Base-by-base conservation (phyloP, 345 rosid genomes). In the Murraya paniculata region DNA sequence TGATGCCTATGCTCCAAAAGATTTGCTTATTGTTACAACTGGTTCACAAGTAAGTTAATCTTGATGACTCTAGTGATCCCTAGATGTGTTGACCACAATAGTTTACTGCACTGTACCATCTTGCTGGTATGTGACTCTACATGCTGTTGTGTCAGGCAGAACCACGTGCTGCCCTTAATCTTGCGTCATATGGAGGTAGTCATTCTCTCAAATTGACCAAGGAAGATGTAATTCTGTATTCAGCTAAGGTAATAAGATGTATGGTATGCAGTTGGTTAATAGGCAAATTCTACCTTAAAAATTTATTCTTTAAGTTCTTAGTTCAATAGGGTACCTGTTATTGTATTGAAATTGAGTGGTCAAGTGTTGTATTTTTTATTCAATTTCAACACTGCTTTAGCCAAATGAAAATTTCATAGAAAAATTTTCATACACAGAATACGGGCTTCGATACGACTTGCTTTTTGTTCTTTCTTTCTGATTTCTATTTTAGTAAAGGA, bases 81-180 rank as follows among this genome's bases (percentile, higher is more conserved):
- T 36, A 28, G 27, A 64, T 80, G 66, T 45, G 10, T 58, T 66
- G 36, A 25, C 69, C 38, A 4, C 21, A 36, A 30, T 58, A 39
- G 38, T 73, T 72, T 72, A 45, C 13, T 45, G 50, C 64, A n/a
- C 5, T 73, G 59, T 67, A 53, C n/a, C 50, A 76, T 58, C 72
- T 80, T 74, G 77, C 71, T 81, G 41, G 80, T 69, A 41, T 81
- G 80, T 85, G 84, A 87, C 82, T 72, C n/a, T 77, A 67, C 74
- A 61, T 75, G 64, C 74, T 80, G 18, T 48, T 68, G 81, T 79
- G 89, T 86, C 97, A 96, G 99, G 99, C 99, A 90, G 98, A 96
- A 86, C 98, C 98, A 80, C 98, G 94, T 16, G 97, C 97, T 57
- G 97, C 99, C 76, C 82, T 96, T 86, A 96, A 94, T 91, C 97